These are phyloP conservation scores for Lasiodiplodia theobromae DNA, from an alignment of 2,329 filamentous ascomycete species.

Conservation along the genomic window DNA sequence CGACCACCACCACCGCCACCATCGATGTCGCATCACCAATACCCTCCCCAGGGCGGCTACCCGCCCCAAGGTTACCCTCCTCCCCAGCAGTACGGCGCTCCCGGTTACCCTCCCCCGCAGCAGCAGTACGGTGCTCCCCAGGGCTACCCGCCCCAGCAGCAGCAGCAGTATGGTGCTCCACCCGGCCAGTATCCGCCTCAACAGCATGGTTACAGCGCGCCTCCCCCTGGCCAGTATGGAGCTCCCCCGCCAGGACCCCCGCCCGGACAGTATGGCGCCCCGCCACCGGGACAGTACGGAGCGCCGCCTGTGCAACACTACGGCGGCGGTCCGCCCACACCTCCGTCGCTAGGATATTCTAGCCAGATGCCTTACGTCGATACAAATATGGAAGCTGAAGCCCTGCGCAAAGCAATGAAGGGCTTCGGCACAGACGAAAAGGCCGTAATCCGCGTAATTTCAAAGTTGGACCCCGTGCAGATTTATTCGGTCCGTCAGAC, in stretches of 20 bases:
- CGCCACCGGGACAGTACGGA: constrained; percentile 39
- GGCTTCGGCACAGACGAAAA: constrained; percentile 91
- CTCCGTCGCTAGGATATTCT: constrained; percentile 77
- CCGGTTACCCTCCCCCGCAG: constrained; percentile 17
- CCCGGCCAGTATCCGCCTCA: constrained; percentile 40
- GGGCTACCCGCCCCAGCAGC: constrained; percentile 33
- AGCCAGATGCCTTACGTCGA: constrained; percentile 71
- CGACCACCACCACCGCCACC: constrained; percentile 27
- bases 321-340: constrained; percentile 55
- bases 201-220: constrained; percentile 45
- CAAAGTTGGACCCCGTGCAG: constrained; percentile 79
- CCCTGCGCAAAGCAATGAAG: constrained; percentile 84
- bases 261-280: constrained; percentile 38
- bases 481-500: constrained; percentile 65
- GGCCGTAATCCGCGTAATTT: constrained; percentile 72
- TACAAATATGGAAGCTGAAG: constrained; percentile 71
- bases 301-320: constrained; percentile 47
- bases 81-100: constrained; percentile 36
- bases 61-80: constrained; percentile 38
- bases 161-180: constrained; percentile 32
- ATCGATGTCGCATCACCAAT: constrained; percentile 38
- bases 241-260: constrained; percentile 39
- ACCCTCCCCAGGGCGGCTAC: constrained; percentile 42
- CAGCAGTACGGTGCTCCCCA: constrained; percentile 34
- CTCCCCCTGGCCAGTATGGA: constrained; percentile 44